A percentile compares a stretch with the other conserved stretches of the same genome.
Evolutionary conservation across 164 flowering plant species (phyloP).

Genomic region (Macadamia tetraphylla): DNA sequence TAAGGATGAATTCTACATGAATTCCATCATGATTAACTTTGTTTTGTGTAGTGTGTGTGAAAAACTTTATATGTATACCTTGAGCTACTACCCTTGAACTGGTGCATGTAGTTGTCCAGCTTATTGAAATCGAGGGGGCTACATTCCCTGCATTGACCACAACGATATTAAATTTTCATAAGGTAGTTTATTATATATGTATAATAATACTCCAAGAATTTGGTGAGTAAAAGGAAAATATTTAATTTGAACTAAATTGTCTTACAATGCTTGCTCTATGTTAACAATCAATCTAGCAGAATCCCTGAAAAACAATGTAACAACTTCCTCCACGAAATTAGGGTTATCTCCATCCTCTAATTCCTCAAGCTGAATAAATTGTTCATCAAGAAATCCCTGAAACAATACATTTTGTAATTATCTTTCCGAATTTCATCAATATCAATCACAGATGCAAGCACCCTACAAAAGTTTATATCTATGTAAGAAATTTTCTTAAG

Average conservation of each 20-base stretch:
- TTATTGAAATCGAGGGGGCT: slow-evolving; percentile 46
- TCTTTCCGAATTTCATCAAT: no score
- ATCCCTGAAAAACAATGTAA: slow-evolving; percentile 42
- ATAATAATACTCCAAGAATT: no score
- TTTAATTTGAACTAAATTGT: not conserved
- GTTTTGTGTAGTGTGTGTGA: no score
- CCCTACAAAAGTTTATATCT: no score
- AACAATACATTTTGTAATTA: not conserved
- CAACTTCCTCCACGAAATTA: slow-evolving; percentile 57
- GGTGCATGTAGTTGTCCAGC: slow-evolving; percentile 61
- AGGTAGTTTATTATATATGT: no score
- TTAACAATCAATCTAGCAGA: slow-evolving; percentile 36
- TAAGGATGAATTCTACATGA: no score
- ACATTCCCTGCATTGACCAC: slow-evolving; percentile 14
- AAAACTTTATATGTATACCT: slow-evolving; percentile 19
- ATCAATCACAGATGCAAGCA: no score
- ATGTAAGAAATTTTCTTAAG: no score
- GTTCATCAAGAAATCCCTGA: slow-evolving; percentile 65
- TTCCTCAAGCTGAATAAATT: slow-evolving; percentile 51
- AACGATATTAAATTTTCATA: not conserved
- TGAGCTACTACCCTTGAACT: slow-evolving; percentile 62
- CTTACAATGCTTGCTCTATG: slow-evolving; percentile 43
- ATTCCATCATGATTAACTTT: no score
- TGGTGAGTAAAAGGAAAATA: no score
- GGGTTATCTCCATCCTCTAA: slow-evolving; percentile 53